Evolutionary conservation across 2,329 filamentous ascomycete species (phyloP).

Genomic region (Paradendryphiella salina): DNA sequence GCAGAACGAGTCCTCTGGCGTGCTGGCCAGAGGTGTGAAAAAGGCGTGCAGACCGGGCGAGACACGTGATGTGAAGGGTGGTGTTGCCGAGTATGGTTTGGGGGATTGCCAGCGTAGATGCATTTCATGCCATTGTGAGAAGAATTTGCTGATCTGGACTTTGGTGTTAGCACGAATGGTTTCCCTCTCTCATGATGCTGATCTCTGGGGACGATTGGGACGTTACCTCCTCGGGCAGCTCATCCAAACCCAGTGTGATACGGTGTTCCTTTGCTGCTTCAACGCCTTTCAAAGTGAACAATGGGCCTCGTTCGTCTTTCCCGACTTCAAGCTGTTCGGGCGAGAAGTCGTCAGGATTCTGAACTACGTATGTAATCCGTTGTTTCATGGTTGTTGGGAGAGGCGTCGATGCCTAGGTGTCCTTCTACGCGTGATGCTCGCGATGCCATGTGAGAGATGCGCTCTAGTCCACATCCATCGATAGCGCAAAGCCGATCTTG

Average conservation of each 20-base stretch:
- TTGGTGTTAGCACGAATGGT: not conserved
- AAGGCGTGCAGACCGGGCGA: constrained; percentile 82
- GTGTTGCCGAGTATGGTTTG: constrained; percentile 59
- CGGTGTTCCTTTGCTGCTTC: constrained; percentile 76
- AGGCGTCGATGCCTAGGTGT: not conserved
- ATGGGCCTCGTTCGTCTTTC: constrained; percentile 29
- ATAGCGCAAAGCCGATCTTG: not conserved
- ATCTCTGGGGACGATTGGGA: too few relatives aligned
- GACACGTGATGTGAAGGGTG: constrained; percentile 74
- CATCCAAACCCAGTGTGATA: constrained; percentile 71
- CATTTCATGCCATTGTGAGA: constrained; percentile 69
- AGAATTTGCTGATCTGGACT: constrained; percentile 60
- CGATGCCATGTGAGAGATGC: not conserved
- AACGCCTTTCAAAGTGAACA: constrained; percentile 62
- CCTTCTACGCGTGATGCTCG: constrained; percentile 6
- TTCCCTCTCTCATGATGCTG: not conserved
- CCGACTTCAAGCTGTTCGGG: constrained; percentile 65
- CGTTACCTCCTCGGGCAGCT: constrained; percentile 69
- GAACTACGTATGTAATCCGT: constrained; percentile 74
- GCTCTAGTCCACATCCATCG: not conserved
- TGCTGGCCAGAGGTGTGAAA: constrained; percentile 62
- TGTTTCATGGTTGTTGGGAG: constrained; percentile 61
- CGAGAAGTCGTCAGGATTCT: constrained; percentile 66
- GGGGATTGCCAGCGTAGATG: constrained; percentile 78
- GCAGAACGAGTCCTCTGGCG: constrained; percentile 54